Percentiles rank a stretch among this genome's conserved stretches.
Conservation (phyloP, 129 eudicot species). For the Pittosporum tobira region DNA sequence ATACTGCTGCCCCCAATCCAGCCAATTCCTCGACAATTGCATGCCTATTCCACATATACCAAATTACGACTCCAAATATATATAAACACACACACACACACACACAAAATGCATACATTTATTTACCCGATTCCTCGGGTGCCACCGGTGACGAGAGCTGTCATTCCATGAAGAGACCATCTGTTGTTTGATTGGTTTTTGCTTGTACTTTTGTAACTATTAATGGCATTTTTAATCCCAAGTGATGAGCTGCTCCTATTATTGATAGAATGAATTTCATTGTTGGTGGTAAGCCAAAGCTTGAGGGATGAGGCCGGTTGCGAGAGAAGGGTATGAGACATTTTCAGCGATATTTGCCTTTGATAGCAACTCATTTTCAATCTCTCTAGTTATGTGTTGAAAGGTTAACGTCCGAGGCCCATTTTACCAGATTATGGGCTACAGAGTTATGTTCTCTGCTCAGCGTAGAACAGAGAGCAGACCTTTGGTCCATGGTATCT, state of each 20-base stretch:
- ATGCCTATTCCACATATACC: constrained; percentile 20
- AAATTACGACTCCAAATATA: background rate
- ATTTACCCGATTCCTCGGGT: constrained; percentile 73
- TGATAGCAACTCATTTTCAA: too few species aligned
- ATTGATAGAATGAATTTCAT: constrained; percentile 14
- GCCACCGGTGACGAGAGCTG: constrained; percentile 83
- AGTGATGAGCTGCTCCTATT: too few species aligned
- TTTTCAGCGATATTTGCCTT: too few species aligned
- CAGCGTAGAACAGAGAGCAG: too few species aligned
- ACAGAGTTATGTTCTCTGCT: too few species aligned
- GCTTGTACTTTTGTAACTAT: too few species aligned
- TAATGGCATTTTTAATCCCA: background rate
- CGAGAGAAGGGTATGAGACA: constrained; percentile 20
- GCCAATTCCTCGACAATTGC: constrained; percentile 75
- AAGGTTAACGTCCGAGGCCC: too few species aligned
- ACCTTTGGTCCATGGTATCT: too few species aligned
- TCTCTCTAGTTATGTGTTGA: too few species aligned
- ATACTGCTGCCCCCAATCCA: constrained; percentile 53
- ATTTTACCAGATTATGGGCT: too few species aligned
- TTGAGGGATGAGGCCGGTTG: constrained; percentile 13
- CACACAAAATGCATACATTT: background rate
- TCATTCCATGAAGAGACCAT: constrained; percentile 67
- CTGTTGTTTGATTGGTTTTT: constrained; percentile 18
- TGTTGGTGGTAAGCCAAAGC: constrained; percentile 11
- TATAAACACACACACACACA: background rate